These are phyloP conservation scores for Cordyceps sp. DNA, from an alignment of 2,329 filamentous ascomycete genomes.

Conservation along the genomic window DNA sequence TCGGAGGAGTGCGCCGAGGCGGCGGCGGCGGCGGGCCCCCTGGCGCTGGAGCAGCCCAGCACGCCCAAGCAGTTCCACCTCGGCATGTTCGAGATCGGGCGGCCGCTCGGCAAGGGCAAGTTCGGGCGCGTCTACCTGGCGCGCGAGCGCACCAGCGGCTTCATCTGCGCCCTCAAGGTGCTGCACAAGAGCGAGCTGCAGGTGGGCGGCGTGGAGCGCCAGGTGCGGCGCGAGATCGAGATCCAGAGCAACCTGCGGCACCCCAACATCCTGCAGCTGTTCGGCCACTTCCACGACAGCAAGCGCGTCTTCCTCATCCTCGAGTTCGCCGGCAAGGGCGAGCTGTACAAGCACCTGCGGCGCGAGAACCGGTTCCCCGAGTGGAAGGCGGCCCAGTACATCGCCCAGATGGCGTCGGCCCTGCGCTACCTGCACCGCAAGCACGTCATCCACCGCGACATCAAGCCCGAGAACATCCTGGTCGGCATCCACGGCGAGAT, in stretches of 20 bases:
- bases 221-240: constrained; percentile 56
- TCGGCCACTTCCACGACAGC: constrained; percentile 55
- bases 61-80: constrained; percentile 59
- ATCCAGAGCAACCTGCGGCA: constrained; percentile 58
- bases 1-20: constrained; percentile 34
- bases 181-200: constrained; percentile 56
- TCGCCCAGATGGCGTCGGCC: constrained; percentile 48
- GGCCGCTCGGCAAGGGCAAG: constrained; percentile 56
- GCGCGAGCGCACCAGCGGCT: constrained; percentile 47
- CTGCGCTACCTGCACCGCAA: constrained; percentile 14
- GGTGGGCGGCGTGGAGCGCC: constrained; percentile 50
- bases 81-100: constrained; percentile 63
- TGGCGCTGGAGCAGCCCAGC: constrained; percentile 37
- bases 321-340: constrained; percentile 48
- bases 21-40: constrained; percentile 33
- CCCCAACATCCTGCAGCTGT: constrained; percentile 46
- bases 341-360: constrained; percentile 55
- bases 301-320: constrained; percentile 58
- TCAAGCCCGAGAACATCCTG: constrained; percentile 19
- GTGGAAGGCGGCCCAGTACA: constrained; percentile 52
- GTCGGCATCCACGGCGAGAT: constrained; percentile 86
- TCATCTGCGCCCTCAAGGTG: constrained; percentile 57
- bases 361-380: constrained; percentile 51
- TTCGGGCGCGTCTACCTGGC: constrained; percentile 60
- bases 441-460: constrained; percentile 16